These are phyloP conservation scores for Colletotrichum sp. DNA, from an alignment of 2,329 filamentous ascomycete species.

Conservation along the genomic window DNA sequence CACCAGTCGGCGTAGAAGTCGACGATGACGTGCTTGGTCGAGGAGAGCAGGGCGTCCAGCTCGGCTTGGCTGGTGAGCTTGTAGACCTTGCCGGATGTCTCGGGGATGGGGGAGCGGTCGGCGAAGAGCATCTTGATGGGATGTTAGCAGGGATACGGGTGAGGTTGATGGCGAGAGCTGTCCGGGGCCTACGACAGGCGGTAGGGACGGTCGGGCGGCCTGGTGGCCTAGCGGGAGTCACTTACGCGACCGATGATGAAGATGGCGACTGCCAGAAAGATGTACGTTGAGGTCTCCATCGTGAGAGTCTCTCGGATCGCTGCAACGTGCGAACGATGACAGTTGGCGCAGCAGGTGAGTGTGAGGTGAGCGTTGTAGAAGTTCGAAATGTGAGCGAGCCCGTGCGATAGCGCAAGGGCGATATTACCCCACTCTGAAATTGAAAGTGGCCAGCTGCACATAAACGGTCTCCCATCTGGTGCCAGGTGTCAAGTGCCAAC, in stretches of 20 bases:
- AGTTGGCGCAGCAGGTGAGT: not conserved
- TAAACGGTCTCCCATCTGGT: fast-evolving
- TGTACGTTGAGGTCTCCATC: not conserved
- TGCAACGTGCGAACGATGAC: not conserved
- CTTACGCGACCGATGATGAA: not conserved
- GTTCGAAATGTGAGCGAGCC: not conserved
- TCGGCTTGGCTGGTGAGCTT: conserved; percentile 24
- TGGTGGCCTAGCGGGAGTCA: not conserved
- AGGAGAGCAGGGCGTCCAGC: conserved; percentile 40
- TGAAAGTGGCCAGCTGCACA: not conserved
- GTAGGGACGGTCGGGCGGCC: not conserved
- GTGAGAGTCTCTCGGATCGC: not conserved
- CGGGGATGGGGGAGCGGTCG: not conserved
- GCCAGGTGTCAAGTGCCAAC: no score
- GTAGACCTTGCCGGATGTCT: not conserved
- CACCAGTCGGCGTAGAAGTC: conserved; percentile 60
- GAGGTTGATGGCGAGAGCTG: not conserved
- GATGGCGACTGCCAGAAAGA: not conserved
- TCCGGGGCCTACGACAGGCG: not conserved
- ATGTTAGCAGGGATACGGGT: not conserved
- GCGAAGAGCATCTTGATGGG: not conserved
- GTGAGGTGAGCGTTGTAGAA: not conserved
- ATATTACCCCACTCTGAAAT: not conserved
- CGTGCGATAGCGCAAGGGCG: not conserved
- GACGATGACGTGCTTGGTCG: conserved; percentile 46